A percentile compares a stretch with the other conserved stretches of the same genome.
Conservation (phyloP, 2,329 filamentous ascomycete genomes). For the Metarhizium anisopliae region DNA sequence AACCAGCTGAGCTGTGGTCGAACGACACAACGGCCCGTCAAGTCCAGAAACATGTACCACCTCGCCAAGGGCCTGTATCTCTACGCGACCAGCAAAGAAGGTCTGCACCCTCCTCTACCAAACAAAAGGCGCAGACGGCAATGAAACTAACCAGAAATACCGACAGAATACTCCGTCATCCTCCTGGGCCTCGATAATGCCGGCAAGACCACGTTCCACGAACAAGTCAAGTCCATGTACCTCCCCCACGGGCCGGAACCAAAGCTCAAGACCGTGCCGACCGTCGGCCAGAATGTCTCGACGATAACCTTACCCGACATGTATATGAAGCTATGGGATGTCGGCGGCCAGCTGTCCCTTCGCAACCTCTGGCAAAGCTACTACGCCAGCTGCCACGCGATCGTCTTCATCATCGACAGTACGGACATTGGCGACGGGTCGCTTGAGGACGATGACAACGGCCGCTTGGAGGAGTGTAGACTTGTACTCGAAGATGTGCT, state of each 20-base stretch:
- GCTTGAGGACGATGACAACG: slow-evolving; percentile 40
- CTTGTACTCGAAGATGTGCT: slow-evolving; percentile 85
- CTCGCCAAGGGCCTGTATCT: slow-evolving; percentile 90
- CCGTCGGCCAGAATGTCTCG: slow-evolving; percentile 93
- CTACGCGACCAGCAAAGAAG: slow-evolving; percentile 94
- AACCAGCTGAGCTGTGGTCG: background rate
- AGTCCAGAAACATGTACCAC: slow-evolving; percentile 66
- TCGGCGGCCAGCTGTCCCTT: slow-evolving; percentile 84
- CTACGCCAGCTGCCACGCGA: slow-evolving; percentile 87
- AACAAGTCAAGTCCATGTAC: slow-evolving; percentile 89
- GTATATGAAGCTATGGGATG: slow-evolving; percentile 98
- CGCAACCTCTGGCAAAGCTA: slow-evolving; percentile 93
- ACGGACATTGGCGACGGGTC: slow-evolving; percentile 84
- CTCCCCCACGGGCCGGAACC: slow-evolving; percentile 51
- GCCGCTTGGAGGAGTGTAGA: slow-evolving; percentile 78
- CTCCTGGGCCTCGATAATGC: slow-evolving; percentile 96
- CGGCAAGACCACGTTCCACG: slow-evolving; percentile 95
- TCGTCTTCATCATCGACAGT: slow-evolving; percentile 95
- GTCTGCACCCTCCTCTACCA: slow-evolving; percentile 32
- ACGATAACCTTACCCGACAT: slow-evolving; percentile 86
- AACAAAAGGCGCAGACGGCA: background rate
- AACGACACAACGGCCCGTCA: slow-evolving; percentile 1
- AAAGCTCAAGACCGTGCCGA: slow-evolving; percentile 82
- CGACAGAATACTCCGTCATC: slow-evolving; percentile 86
- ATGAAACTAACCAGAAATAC: background rate